Conservation (phyloP, 78 protist species). For the slime mould (Dictyostelium discoideum) region dicty_2.7 NC_007091.3:782501-783000, state of each 20-base stretch:
- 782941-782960: not conserved
- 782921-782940: not conserved
- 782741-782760: not conserved
- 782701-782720: not conserved
- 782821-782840: not conserved
- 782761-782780: not conserved
- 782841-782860: not conserved
- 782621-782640: not conserved
- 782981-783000: not conserved
- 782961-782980: not conserved
- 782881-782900: not conserved
- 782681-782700: not conserved
- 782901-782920: not conserved
- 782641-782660: not conserved
- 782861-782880: not conserved
- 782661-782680: not conserved
- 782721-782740: not conserved
- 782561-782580: not conserved
- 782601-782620: not conserved
- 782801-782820: not conserved
- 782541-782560: not conserved
- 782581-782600: not conserved
- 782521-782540: not conserved
- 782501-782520: not conserved
- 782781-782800: not conserved